These are phyloP conservation scores for Amesomyces nigricolor DNA, from an alignment of 2,329 filamentous ascomycete species.

Conservation along the genomic window DNA sequence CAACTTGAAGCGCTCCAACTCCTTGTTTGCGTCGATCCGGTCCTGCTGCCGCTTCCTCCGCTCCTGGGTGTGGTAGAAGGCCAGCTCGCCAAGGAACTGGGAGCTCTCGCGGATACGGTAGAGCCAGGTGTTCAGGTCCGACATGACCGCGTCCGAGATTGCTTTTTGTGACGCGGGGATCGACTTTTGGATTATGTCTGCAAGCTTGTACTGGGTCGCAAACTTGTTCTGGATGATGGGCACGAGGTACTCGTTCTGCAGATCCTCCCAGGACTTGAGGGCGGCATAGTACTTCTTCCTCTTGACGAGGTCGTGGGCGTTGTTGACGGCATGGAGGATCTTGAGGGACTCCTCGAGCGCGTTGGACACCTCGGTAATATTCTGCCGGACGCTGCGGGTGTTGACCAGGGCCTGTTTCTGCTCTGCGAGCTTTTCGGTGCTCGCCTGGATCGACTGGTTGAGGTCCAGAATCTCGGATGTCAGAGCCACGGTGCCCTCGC, in stretches of 20 bases:
- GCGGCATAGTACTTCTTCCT: conserved; percentile 96
- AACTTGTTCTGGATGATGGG: conserved; percentile 71
- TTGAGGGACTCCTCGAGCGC: conserved; percentile 87
- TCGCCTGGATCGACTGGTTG: conserved; percentile 91
- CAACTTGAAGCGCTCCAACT: conserved; percentile 76
- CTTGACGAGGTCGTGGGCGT: conserved; percentile 83
- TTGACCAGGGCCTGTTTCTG: conserved; percentile 94
- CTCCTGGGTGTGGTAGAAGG: conserved; percentile 92
- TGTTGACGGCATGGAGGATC: conserved; percentile 86
- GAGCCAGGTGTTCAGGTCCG: conserved; percentile 92
- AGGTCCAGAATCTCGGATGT: conserved; percentile 87
- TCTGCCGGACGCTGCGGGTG: conserved; percentile 84
- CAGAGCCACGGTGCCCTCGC: conserved; percentile 81
- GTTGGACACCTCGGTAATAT: conserved; percentile 87
- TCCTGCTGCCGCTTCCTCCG: conserved; percentile 78
- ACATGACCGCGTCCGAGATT: conserved; percentile 96
- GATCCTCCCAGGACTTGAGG: conserved; percentile 85
- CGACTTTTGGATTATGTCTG: conserved; percentile 91
- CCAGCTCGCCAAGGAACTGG: conserved; percentile 91
- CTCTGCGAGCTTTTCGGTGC: conserved; percentile 86
- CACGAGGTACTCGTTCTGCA: conserved; percentile 88
- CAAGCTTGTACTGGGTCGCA: conserved; percentile 89
- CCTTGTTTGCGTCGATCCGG: conserved; percentile 68
- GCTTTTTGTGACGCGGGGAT: conserved; percentile 87
- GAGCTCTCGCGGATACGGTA: conserved; percentile 93